phyloP scores from a whole-genome alignment of 2,329 filamentous ascomycete species.

The Fusarium oxysporum region DNA sequence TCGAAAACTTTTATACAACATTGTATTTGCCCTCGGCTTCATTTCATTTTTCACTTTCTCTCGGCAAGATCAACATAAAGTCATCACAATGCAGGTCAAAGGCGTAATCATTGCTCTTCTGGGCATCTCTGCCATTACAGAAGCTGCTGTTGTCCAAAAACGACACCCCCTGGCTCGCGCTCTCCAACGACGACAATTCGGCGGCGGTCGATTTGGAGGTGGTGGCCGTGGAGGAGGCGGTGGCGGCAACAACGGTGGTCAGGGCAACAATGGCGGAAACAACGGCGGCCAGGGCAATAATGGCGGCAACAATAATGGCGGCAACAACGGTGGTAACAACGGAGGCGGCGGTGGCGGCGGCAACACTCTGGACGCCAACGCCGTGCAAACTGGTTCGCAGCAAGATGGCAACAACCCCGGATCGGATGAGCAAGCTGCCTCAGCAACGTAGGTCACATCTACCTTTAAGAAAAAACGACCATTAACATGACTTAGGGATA shows the following conservation, averaged over 20 bases:
- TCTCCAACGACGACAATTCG: constrained; percentile 57
- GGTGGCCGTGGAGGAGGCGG: constrained; percentile 38
- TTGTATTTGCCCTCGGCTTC: constrained; percentile 16
- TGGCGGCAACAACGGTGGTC: constrained; percentile 42
- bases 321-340: constrained; percentile 46
- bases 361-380: constrained; percentile 55
- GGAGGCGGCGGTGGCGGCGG: constrained; percentile 5
- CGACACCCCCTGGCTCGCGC: constrained; percentile 52
- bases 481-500: constrained; percentile 58
- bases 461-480: neutral
- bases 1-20: constrained; percentile 31
- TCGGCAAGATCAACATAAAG: constrained; percentile 36
- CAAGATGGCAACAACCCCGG: constrained; percentile 60
- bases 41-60: constrained; percentile 28
- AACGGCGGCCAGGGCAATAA: constrained; percentile 34
- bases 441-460: constrained; percentile 58
- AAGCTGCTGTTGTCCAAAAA: constrained; percentile 59
- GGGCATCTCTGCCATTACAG: constrained; percentile 58
- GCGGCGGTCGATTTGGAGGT: constrained; percentile 39
- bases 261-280: constrained; percentile 40
- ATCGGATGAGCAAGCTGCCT: constrained; percentile 62
- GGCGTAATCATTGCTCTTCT: constrained; percentile 61
- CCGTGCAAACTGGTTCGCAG: constrained; percentile 63
- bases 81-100: constrained; percentile 64
- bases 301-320: constrained; percentile 38